phyloP scores from a whole-genome alignment of 1,284 basidiomycete genomes.

The Malassezia cuniculi region DNA sequence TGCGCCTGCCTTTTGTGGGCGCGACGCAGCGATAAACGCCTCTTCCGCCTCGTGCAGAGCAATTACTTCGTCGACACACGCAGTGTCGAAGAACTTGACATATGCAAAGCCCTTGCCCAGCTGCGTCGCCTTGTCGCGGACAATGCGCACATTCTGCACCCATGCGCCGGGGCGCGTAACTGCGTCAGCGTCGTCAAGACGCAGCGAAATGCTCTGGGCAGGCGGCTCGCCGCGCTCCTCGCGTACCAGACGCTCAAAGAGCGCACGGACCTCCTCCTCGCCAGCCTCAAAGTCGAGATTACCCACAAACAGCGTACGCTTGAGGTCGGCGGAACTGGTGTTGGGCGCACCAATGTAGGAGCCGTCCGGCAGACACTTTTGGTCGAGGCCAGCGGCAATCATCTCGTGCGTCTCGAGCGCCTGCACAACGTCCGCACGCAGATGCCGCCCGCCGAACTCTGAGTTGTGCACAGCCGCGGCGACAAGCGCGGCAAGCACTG shows the following conservation, averaged over 20 bases:
- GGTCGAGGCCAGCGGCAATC: constrained; percentile 30
- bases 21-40: constrained; percentile 22
- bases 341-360: constrained; percentile 16
- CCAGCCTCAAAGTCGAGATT: constrained; percentile 81
- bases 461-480: constrained; percentile 60
- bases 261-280: constrained; percentile 74
- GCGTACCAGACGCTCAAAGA: constrained; percentile 68
- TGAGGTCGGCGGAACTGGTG: constrained; percentile 44
- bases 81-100: constrained; percentile 67
- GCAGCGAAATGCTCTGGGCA: constrained; percentile 6
- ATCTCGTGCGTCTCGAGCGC: constrained; percentile 28
- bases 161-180: constrained; percentile 47
- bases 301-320: constrained; percentile 74
- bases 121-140: constrained; percentile 82
- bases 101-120: constrained; percentile 97
- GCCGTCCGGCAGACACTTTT: constrained; percentile 24
- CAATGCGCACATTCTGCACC: constrained; percentile 73
- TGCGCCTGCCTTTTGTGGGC: constrained; percentile 10
- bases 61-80: constrained; percentile 36
- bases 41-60: constrained; percentile 36
- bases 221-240: constrained; percentile 57
- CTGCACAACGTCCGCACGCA: constrained; percentile 35
- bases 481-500: constrained; percentile 56
- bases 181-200: constrained; percentile 16
- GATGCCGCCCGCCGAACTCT: constrained; percentile 56